phyloP scores from a whole-genome alignment of 2,329 filamentous ascomycete species.

The Fusarium redolens region DNA sequence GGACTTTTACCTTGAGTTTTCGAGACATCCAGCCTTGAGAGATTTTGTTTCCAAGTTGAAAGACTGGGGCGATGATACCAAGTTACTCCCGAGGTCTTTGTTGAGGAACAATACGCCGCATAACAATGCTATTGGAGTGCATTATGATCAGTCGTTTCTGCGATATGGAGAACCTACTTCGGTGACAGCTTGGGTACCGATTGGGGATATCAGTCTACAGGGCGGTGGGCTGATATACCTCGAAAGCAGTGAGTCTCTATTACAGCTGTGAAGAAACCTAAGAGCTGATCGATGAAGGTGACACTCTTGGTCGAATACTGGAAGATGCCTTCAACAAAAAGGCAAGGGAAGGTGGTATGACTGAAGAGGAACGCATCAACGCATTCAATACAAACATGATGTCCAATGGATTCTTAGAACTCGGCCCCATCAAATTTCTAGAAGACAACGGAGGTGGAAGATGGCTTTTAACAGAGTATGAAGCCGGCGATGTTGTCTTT shows the following conservation, averaged over 20 bases:
- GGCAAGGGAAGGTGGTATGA: slow-evolving; percentile 56
- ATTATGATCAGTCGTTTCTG: slow-evolving; percentile 70
- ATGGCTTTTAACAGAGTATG: slow-evolving; percentile 53
- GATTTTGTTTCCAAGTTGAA: slow-evolving; percentile 16
- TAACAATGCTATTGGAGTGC: slow-evolving; percentile 68
- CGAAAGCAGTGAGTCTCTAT: slow-evolving; percentile 15
- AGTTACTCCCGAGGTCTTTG: slow-evolving; percentile 43
- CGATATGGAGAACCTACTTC: slow-evolving; percentile 64
- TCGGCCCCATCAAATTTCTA: slow-evolving; percentile 56
- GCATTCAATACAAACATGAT: slow-evolving; percentile 72
- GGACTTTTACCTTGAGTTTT: slow-evolving; percentile 19
- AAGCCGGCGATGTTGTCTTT: slow-evolving; percentile 55
- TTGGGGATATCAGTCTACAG: slow-evolving; percentile 55
- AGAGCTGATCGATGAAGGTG: background rate
- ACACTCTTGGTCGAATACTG: slow-evolving; percentile 7
- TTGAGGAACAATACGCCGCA: slow-evolving; percentile 67
- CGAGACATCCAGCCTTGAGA: background rate
- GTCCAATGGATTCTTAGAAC: slow-evolving; percentile 62
- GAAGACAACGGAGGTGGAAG: slow-evolving; percentile 39
- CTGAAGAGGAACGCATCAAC: slow-evolving; percentile 61
- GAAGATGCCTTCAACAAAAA: slow-evolving; percentile 36
- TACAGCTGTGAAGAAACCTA: too few relatives aligned
- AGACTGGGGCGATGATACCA: slow-evolving; percentile 13
- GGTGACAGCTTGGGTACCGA: slow-evolving; percentile 68
- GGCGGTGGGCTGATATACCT: slow-evolving; percentile 28